These are phyloP conservation scores for Tilletia horrida DNA, from an alignment of 1,284 basidiomycete species.

Conservation along the genomic window DNA sequence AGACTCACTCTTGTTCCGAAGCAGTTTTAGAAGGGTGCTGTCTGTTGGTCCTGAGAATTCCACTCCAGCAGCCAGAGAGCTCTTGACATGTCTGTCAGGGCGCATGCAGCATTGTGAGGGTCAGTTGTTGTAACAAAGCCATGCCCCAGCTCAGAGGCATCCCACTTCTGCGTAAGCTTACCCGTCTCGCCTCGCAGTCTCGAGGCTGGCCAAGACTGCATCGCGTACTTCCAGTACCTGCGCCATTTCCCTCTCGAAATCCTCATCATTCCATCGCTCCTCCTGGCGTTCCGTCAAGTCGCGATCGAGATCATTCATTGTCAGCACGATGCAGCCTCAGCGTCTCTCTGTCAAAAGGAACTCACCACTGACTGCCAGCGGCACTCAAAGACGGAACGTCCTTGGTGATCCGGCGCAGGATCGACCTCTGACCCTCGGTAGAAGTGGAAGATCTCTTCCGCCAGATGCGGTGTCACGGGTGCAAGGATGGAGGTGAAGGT, in stretches of 20 bases:
- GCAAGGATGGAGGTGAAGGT: slow-evolving; percentile 73
- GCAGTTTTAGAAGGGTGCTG: neutral
- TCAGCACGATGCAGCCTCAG: slow-evolving; percentile 11
- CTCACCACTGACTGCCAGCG: slow-evolving; percentile 36
- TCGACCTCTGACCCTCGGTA: slow-evolving; percentile 36
- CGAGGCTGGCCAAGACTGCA: neutral
- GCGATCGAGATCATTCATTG: slow-evolving; percentile 6
- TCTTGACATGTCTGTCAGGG: slow-evolving; percentile 26
- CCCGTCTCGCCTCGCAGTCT: slow-evolving; percentile 4
- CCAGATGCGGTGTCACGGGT: slow-evolving; percentile 84
- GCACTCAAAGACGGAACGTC: slow-evolving; percentile 36
- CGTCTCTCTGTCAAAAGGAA: neutral
- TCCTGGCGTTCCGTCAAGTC: slow-evolving; percentile 1
- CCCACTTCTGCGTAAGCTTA: neutral
- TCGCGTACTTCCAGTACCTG: neutral
- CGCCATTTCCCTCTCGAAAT: neutral
- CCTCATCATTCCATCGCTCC: slow-evolving; percentile 3
- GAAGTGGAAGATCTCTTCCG: slow-evolving; percentile 77
- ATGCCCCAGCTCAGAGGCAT: neutral
- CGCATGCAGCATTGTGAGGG: neutral
- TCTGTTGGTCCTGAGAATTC: slow-evolving; percentile 24
- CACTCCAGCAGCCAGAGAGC: slow-evolving; percentile 37
- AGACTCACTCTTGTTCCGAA: neutral
- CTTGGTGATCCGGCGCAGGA: slow-evolving; percentile 26
- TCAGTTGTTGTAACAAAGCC: neutral